A percentile compares a stretch with the other conserved stretches of the same genome.
Conservation (phyloP, 106 monocot genomes). For the Allium sativum region DNA sequence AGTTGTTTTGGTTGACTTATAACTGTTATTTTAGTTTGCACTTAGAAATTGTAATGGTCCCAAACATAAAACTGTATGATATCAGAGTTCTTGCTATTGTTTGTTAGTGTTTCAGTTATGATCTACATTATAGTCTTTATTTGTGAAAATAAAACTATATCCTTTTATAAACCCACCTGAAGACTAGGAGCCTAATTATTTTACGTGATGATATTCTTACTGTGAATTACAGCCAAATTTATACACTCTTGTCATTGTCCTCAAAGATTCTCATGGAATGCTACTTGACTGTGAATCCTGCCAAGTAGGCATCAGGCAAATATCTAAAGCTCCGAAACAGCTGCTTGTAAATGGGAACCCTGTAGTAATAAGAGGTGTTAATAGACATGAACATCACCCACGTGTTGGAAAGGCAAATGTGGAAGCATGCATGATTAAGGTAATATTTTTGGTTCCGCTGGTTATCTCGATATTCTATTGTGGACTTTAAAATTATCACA, state of each 20-base stretch:
- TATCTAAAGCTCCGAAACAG: constrained; percentile 69
- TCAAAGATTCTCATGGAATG: constrained; percentile 69
- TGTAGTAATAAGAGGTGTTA: constrained; percentile 84
- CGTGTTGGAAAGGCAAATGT: constrained; percentile 77
- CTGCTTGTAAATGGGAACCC: constrained; percentile 84
- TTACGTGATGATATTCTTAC: not conserved
- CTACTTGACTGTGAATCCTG: constrained; percentile 97
- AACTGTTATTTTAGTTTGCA: no score
- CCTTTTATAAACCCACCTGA: no score
- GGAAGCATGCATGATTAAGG: constrained; percentile 98
- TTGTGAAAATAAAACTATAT: no score
- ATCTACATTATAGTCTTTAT: no score
- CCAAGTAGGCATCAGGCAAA: constrained; percentile 78
- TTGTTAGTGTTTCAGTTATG: no score
- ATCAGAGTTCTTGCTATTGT: no score
- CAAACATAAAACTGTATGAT: no score
- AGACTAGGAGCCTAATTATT: not conserved
- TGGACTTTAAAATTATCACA: no score
- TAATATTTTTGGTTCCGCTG: constrained; percentile 13
- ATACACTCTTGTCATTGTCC: constrained; percentile 73
- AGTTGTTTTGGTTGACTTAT: no score
- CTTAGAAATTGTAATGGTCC: no score
- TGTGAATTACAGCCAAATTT: constrained; percentile 67
- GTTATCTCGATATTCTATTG: not conserved
- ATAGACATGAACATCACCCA: constrained; percentile 98